Evolutionary conservation across 805 yeast genomes (phyloP).

Genomic region (Candida verbasci): DNA sequence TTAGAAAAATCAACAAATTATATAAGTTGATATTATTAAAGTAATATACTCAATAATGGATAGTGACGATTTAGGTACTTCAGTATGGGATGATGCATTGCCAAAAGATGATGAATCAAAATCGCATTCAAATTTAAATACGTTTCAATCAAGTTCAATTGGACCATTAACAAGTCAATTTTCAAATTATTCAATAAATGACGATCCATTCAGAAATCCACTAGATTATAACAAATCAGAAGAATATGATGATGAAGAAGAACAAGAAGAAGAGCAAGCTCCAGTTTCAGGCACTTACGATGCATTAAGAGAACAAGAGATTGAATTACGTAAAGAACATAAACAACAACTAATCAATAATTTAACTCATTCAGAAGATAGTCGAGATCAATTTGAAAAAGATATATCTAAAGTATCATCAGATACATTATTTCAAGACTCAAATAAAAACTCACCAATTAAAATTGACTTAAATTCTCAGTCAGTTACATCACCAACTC

Average conservation of each 20-base stretch:
- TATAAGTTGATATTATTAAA: too few species aligned
- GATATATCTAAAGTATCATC: constrained; percentile 13
- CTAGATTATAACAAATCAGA: constrained; percentile 5
- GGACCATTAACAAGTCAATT: constrained; percentile 15
- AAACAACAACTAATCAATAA: constrained; percentile 35
- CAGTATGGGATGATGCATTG: constrained; percentile 60
- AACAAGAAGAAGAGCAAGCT: constrained; percentile 9
- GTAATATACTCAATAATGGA: constrained; percentile 39
- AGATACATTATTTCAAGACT: constrained; percentile 31
- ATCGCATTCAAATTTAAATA: background rate
- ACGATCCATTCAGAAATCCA: constrained; percentile 13
- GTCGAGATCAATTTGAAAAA: constrained; percentile 32
- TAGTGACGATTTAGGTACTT: constrained; percentile 48
- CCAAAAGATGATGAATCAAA: constrained; percentile 16
- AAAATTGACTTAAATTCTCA: constrained; percentile 11
- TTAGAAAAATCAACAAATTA: too few species aligned
- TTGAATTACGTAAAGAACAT: constrained; percentile 29
- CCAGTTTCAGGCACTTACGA: constrained; percentile 3
- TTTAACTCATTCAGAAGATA: constrained; percentile 28
- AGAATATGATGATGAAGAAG: constrained; percentile 12
- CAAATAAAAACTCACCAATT: constrained; percentile 24
- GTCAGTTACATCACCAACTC: constrained; percentile 11
- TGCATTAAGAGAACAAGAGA: constrained; percentile 18
- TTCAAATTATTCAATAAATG: constrained; percentile 15
- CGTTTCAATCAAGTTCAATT: constrained; percentile 4